Evolutionary conservation across 164 flowering plant genomes (phyloP), one percentile per base, ranked within the genome.

Genomic region (Tetracentron sinense): DNA sequence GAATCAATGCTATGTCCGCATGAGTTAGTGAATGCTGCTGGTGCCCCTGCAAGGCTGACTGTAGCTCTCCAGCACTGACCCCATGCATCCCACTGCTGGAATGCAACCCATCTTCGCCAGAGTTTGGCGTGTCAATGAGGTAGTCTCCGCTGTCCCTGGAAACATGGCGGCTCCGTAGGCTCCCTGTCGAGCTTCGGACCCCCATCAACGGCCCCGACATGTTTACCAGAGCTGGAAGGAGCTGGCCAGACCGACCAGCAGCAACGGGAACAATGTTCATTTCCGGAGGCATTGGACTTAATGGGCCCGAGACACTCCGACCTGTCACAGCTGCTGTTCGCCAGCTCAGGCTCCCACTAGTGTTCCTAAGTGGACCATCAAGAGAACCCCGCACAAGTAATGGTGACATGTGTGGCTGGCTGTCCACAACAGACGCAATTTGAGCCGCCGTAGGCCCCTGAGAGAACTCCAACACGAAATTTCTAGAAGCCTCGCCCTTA

Each of bases 181-280:
- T 90, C 70, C 99, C 99, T 0, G 96, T 89, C 12, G 99, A 86
- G 75, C 89, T 90, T 54, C 97, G 81, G 19, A 88, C 88, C 35
- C 96, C 98, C 90, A 87, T 85, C 55, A 95, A 73, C 14, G 99
- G 99, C 35, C 99, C 99, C 3, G 99, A 94, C 92, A 89, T 86
- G 77, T 89, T 94, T 20, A 94, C 91, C 66, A 92, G 61, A 25
- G 97, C 64, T 17, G 99, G 95, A 72, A 88, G 84, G 49, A 91
- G 92, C 79, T 92, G 97, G 11, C 99, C 99, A 7, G 99, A 92
- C 51, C 99, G 78, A 10, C 90, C 96, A 44, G 93, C 74, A 66
- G 84, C 67, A 44, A 77, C 89, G 46, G 96, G 86, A 56, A 82
- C 92, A 72, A 87, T 61, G 66, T 81, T 90, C 76, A 87, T 61